phyloP scores from a whole-genome alignment of 1,284 basidiomycete species.

The Omphalotus olearius region DNA sequence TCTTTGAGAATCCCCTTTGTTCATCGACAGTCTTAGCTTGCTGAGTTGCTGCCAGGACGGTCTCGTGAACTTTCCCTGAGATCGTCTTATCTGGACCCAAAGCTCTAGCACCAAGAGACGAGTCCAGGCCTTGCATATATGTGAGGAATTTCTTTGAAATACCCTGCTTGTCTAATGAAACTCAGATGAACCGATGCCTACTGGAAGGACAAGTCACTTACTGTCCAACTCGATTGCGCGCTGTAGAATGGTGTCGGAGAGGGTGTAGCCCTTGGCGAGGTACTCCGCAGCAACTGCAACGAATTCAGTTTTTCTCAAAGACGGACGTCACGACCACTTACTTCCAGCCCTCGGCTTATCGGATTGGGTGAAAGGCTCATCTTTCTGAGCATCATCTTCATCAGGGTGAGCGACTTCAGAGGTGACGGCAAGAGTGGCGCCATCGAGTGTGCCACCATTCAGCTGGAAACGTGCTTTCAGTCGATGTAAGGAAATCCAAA shows the following conservation, averaged over 20 bases:
- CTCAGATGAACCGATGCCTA: background rate
- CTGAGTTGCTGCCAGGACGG: conserved; percentile 53
- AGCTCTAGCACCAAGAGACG: conserved; percentile 60
- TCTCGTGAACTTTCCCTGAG: conserved; percentile 65
- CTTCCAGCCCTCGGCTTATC: conserved; percentile 83
- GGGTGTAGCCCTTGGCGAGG: conserved; percentile 79
- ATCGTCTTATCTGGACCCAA: conserved; percentile 74
- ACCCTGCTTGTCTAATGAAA: conserved; percentile 66
- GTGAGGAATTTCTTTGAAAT: conserved; percentile 82
- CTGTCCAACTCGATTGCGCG: conserved; percentile 87
- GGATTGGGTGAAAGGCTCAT: conserved; percentile 57
- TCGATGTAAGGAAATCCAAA: background rate
- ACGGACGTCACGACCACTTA: conserved; percentile 28
- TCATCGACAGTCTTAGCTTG: conserved; percentile 77
- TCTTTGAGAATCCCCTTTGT: conserved; percentile 71
- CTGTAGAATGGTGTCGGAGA: conserved; percentile 77
- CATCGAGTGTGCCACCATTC: conserved; percentile 70
- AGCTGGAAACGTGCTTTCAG: conserved; percentile 37
- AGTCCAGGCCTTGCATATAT: conserved; percentile 73
- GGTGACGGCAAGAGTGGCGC: conserved; percentile 53
- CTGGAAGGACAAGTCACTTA: conserved; percentile 31
- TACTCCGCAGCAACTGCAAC: conserved; percentile 82
- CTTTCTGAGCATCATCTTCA: conserved; percentile 35
- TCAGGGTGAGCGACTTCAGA: conserved; percentile 61
- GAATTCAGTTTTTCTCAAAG: conserved; percentile 4